phyloP scores from a whole-genome alignment of 108 stramenopile genomes.

The Nannochloropsis salina region DNA sequence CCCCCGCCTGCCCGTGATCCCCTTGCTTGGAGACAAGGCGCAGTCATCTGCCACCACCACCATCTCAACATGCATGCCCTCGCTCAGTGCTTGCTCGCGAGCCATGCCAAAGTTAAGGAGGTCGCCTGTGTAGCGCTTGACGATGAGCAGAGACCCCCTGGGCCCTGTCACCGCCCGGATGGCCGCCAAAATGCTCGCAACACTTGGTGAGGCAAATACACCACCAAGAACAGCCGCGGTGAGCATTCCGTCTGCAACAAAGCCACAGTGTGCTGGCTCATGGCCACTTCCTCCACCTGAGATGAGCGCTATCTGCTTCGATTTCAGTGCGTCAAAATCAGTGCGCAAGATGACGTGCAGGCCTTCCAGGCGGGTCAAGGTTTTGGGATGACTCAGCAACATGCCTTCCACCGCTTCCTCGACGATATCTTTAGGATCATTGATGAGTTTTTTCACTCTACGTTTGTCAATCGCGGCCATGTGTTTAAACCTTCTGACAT shows the following conservation, averaged over 20 bases:
- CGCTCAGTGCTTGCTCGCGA: constrained; percentile 60
- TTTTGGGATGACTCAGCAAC: constrained; percentile 27
- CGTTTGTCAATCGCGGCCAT: too few relatives aligned
- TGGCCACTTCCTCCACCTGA: constrained; percentile 94
- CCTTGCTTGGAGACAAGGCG: constrained; percentile 76
- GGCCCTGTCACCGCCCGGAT: constrained; percentile 72
- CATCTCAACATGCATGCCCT: constrained; percentile 67
- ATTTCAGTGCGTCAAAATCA: constrained; percentile 26
- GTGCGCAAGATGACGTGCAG: constrained; percentile 37
- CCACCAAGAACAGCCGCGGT: constrained; percentile 88
- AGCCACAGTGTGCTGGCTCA: constrained; percentile 94
- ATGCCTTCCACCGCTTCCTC: constrained; percentile 28
- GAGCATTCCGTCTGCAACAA: constrained; percentile 83
- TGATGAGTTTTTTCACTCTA: constrained; percentile 29
- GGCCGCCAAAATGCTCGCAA: constrained; percentile 73
- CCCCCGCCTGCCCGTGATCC: constrained; percentile 89
- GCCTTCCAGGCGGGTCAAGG: constrained; percentile 29
- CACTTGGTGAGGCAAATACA: constrained; percentile 89
- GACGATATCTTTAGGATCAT: constrained; percentile 27
- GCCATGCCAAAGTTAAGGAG: constrained; percentile 98
- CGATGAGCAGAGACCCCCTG: constrained; percentile 71
- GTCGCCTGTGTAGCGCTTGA: constrained; percentile 97
- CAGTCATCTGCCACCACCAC: constrained; percentile 91
- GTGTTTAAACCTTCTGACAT: too few relatives aligned
- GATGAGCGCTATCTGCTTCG: constrained; percentile 41